These are phyloP conservation scores for Pleoardoris graminearum DNA, from an alignment of 2,329 filamentous ascomycete genomes.

Conservation along the genomic window DNA sequence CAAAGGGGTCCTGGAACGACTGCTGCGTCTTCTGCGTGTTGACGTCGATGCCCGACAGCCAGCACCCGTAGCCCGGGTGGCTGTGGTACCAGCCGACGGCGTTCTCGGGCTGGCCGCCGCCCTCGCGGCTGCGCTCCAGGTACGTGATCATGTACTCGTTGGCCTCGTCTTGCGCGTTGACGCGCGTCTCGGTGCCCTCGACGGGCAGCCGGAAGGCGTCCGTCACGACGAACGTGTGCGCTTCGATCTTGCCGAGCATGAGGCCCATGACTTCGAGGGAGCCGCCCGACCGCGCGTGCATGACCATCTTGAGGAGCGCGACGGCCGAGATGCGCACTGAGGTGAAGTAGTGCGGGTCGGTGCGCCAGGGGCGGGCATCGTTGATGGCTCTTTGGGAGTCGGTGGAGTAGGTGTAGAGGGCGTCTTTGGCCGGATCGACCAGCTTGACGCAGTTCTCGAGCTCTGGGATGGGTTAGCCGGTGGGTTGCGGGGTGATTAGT, in stretches of 20 bases:
- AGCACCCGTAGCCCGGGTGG: slow-evolving; percentile 97
- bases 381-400: slow-evolving; percentile 68
- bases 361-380: slow-evolving; percentile 71
- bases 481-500: slow-evolving; percentile 17
- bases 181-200: slow-evolving; percentile 96
- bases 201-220: slow-evolving; percentile 93
- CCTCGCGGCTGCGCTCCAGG: slow-evolving; percentile 71
- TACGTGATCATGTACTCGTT: slow-evolving; percentile 97
- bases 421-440: slow-evolving; percentile 84
- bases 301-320: slow-evolving; percentile 97
- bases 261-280: slow-evolving; percentile 94
- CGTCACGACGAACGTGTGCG: slow-evolving; percentile 85
- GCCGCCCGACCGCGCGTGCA: slow-evolving; percentile 96
- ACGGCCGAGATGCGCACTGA: slow-evolving; percentile 90
- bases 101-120: slow-evolving; percentile 78
- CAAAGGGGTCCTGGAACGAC: slow-evolving; percentile 82
- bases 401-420: slow-evolving; percentile 82
- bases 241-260: slow-evolving; percentile 92
- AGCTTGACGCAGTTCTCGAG: slow-evolving; percentile 81
- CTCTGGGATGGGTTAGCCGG: slow-evolving; percentile 59
- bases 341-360: slow-evolving; percentile 86
- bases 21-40: slow-evolving; percentile 86
- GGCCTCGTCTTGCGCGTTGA: slow-evolving; percentile 93
- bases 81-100: slow-evolving; percentile 98
- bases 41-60: slow-evolving; percentile 96